These are phyloP conservation scores for Talaromyces amestolkiae DNA, from an alignment of 2,329 filamentous ascomycete genomes.

Conservation along the genomic window DNA sequence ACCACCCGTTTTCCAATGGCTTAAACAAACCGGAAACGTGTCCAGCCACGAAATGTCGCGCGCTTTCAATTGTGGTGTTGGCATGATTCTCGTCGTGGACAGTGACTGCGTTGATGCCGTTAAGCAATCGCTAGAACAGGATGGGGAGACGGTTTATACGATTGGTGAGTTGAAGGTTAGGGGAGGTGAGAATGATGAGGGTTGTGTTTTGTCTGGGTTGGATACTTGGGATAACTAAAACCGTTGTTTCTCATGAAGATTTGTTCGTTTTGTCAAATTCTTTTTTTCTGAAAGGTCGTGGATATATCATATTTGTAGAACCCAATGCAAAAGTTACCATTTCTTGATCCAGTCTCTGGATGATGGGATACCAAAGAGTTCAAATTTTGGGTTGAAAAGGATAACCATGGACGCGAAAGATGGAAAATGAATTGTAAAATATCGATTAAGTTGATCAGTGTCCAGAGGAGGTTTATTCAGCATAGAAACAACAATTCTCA, in stretches of 20 bases:
- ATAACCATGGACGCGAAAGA: background rate
- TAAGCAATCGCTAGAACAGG: conserved; percentile 57
- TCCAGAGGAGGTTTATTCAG: conserved; percentile 3
- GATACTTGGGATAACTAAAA: conserved; percentile 42
- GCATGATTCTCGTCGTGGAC: conserved; percentile 85
- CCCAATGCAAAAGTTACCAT: conserved; percentile 1
- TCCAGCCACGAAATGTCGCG: conserved; percentile 76
- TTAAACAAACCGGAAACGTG: conserved; percentile 70
- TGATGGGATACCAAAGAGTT: too few species aligned
- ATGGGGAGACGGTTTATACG: conserved; percentile 73
- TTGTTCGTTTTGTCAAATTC: conserved; percentile 5
- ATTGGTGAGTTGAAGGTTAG: conserved; percentile 67
- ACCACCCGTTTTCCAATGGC: conserved; percentile 80
- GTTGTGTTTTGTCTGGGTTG: conserved; percentile 63
- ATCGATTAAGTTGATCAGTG: conserved; percentile 10
- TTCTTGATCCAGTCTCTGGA: background rate
- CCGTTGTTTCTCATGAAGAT: background rate
- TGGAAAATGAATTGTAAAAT: background rate
- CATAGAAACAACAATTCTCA: conserved; percentile 9
- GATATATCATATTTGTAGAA: background rate
- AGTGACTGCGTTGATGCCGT: conserved; percentile 62
- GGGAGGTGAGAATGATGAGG: conserved; percentile 52
- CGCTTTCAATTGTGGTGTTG: conserved; percentile 92
- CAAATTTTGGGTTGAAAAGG: background rate
- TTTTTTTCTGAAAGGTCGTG: conserved; percentile 12